Evolutionary conservation across 2,329 filamentous ascomycete species (phyloP), one percentile per base, ranked within the genome.

Genomic region (Neopestalotiopsis sp.): DNA sequence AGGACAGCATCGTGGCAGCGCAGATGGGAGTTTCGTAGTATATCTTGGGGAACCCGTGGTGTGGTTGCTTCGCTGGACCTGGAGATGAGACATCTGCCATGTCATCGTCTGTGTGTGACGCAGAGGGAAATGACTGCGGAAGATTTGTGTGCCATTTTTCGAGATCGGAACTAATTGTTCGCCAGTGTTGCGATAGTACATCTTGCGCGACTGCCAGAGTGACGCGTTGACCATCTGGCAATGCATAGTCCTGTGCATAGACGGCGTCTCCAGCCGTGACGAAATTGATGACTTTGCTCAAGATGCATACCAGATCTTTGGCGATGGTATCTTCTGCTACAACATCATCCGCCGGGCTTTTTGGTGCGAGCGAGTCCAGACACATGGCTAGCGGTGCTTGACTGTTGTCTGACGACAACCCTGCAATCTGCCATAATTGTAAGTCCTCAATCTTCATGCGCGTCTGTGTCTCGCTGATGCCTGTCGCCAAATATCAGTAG

Each of bases 11-110:
- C 1, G 89, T 88, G 2, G 89, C 89, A 0, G 87, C 89, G 77
- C 89, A 92, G 83, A 91, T 87, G 0, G 89, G 84, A 0, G 88
- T 82, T 66, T 85, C 85, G 76, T 90, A 91, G 89, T 90, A 92
- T 13, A 90, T 84, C 74, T 90, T 87, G 0, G 78, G 83, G 76
- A 85, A 87, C 68, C 81, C 81, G 85, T 70, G 82, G 83, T 67
- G 83, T 80, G 34, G 84, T 79, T 67, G 80, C 83, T 74, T 85
- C 84, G 79, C 84, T 87, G 71, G 80, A 84, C 69, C n/a, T 56
- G n/a, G 24, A 17, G 10, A 38, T 10, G 34, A 38, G 5, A 7
- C 34, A 7, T 38, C 34, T 10, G 10, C 1, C 6, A 10, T 38
- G 10, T 38, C 34, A 38, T 6, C 34, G 6, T 6, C 10, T 7